Conservation (phyloP, 1,284 basidiomycete genomes). For the Lentinula novae-zelandiae region DNA sequence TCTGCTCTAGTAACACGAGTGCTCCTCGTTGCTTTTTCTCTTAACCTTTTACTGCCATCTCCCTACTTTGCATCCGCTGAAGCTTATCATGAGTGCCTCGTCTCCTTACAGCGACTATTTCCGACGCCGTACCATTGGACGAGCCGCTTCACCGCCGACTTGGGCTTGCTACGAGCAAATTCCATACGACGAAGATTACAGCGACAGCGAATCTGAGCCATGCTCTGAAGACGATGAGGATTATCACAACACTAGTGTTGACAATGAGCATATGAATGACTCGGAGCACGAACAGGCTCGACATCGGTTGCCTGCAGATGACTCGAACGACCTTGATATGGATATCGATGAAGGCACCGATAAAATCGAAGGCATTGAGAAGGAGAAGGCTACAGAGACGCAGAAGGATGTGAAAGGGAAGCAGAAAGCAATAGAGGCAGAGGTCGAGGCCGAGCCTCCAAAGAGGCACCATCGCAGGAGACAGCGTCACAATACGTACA, state of each 20-base stretch:
- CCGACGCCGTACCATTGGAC: constrained; percentile 67
- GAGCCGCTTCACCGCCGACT: constrained; percentile 75
- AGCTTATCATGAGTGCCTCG: constrained; percentile 35
- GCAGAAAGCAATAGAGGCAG: constrained; percentile 64
- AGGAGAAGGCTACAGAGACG: constrained; percentile 32
- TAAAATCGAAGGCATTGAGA: constrained; percentile 32
- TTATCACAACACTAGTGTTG: constrained; percentile 35
- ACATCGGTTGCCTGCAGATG: constrained; percentile 29
- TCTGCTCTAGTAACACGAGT: not conserved
- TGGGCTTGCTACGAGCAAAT: constrained; percentile 88
- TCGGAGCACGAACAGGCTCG: constrained; percentile 30
- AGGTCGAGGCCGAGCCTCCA: constrained; percentile 33
- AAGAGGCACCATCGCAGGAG: constrained; percentile 54
- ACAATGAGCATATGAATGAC: constrained; percentile 29
- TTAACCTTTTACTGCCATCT: not conserved
- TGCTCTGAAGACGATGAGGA: constrained; percentile 74
- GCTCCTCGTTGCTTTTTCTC: not conserved
- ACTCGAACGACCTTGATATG: constrained; percentile 37
- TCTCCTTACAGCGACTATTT: constrained; percentile 48
- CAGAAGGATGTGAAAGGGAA: constrained; percentile 73
- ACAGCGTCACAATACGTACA: constrained; percentile 51
- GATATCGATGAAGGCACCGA: constrained; percentile 66
- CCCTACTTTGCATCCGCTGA: not conserved
- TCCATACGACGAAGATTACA: constrained; percentile 50
- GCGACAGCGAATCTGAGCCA: constrained; percentile 51